phyloP scores from a whole-genome alignment of 441 rosid genomes.

The Brassica hybrid region DNA sequence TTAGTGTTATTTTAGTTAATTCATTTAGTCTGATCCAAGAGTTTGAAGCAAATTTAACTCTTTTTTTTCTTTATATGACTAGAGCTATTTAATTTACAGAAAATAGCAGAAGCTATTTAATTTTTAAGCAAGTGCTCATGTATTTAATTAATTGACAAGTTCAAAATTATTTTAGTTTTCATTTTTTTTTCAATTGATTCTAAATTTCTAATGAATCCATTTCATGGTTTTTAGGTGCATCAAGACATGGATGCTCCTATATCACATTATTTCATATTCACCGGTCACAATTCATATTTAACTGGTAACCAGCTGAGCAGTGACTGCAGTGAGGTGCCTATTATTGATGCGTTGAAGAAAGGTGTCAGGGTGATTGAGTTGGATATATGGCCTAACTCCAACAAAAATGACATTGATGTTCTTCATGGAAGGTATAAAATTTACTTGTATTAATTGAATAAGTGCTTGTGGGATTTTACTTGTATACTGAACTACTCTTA shows the following conservation, averaged over 20 bases:
- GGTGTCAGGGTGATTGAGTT: constrained; percentile 94
- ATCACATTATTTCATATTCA: constrained; percentile 83
- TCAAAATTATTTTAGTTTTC: not conserved
- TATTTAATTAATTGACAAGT: not conserved
- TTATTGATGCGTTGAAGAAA: constrained; percentile 66
- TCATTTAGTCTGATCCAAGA: not conserved
- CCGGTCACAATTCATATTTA: constrained; percentile 90
- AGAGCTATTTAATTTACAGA: not conserved
- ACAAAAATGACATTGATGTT: constrained; percentile 70
- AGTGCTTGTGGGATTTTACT: not conserved
- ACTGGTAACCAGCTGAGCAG: constrained; percentile 95
- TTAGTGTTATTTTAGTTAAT: not conserved
- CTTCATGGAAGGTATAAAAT: constrained; percentile 93
- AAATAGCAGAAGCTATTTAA: not conserved
- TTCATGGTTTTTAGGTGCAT: constrained; percentile 60
- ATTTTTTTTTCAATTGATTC: constrained; percentile 3
- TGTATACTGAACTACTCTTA: constrained; percentile 18
- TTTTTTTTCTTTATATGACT: constrained; percentile 2
- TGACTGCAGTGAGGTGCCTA: constrained; percentile 89
- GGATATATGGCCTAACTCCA: constrained; percentile 92
- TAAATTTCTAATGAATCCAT: not conserved
- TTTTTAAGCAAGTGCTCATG: not conserved
- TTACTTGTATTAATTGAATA: not conserved
- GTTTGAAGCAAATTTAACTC: not conserved
- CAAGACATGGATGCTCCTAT: constrained; percentile 86